phyloP scores from a whole-genome alignment of 2,329 filamentous ascomycete genomes.

The Fusarium mangiferae region DNA sequence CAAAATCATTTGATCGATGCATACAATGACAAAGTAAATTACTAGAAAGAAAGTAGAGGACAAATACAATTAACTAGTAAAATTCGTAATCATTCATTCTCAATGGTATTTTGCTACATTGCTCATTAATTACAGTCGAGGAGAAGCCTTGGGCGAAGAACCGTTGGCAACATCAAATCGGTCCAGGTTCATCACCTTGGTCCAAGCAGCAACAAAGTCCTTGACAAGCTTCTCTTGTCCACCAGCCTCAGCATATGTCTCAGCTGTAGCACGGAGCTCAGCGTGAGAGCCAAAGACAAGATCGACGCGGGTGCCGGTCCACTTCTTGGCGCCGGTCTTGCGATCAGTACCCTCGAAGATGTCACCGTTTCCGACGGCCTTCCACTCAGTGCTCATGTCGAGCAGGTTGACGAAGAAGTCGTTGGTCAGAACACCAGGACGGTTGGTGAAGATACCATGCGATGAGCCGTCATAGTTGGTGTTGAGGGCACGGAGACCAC shows the following conservation, averaged over 20 bases:
- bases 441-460: constrained; percentile 74
- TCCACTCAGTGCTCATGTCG: constrained; percentile 74
- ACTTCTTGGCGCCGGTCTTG: constrained; percentile 74
- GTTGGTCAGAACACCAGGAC: constrained; percentile 76
- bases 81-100: constrained; percentile 34
- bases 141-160: constrained; percentile 19
- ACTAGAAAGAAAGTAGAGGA: background rate
- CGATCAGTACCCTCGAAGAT: constrained; percentile 73
- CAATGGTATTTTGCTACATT: constrained; percentile 40
- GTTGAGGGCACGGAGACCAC: constrained; percentile 76
- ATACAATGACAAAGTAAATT: background rate
- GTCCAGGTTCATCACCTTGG: constrained; percentile 80
- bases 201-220: constrained; percentile 78
- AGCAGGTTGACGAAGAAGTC: constrained; percentile 86
- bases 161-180: constrained; percentile 65
- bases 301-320: constrained; percentile 74
- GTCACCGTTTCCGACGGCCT: constrained; percentile 58
- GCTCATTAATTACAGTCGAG: constrained; percentile 38
- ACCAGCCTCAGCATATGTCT: constrained; percentile 74
- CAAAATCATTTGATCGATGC: background rate
- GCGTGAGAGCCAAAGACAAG: constrained; percentile 78
- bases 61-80: background rate
- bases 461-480: constrained; percentile 77
- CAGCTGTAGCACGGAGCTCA: constrained; percentile 75
- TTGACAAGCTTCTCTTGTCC: constrained; percentile 71